These are phyloP conservation scores for Penicillium alfredii DNA, from an alignment of 495 filamentous ascomycete genomes.

Conservation along the genomic window DNA sequence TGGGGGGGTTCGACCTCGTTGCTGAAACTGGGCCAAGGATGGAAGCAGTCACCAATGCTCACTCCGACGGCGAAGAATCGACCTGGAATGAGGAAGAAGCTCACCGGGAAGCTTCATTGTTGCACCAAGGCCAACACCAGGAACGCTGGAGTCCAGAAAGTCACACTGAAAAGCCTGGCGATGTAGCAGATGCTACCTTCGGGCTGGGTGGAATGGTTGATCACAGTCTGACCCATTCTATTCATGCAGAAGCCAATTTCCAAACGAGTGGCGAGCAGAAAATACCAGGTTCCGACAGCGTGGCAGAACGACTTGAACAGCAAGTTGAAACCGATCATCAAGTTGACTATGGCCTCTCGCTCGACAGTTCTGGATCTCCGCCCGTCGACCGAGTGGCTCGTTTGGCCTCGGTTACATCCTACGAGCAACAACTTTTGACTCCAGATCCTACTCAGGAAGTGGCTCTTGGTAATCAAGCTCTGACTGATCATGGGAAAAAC, in stretches of 20 bases:
- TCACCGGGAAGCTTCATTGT: background rate
- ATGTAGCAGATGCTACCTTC: background rate
- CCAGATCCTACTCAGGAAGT: constrained; percentile 21
- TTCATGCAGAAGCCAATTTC: background rate
- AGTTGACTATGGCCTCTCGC: constrained; percentile 8
- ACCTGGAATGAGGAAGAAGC: too few relatives aligned
- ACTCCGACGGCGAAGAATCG: too few relatives aligned
- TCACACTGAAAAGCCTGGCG: background rate
- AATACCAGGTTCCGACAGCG: background rate
- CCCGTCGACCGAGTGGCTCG: constrained; percentile 1
- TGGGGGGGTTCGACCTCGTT: too few relatives aligned
- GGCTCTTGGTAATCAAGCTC: background rate
- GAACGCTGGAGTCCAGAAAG: background rate
- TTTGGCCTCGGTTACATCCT: background rate
- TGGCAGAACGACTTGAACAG: background rate
- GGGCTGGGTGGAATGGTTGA: background rate
- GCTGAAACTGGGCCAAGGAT: too few relatives aligned
- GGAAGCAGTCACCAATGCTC: too few relatives aligned
- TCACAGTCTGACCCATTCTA: background rate
- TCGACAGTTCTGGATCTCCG: constrained; percentile 16
- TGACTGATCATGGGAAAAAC: background rate
- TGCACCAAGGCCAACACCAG: background rate
- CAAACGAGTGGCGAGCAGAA: background rate
- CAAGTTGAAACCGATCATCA: background rate
- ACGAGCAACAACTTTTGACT: constrained; percentile 15